Evolutionary conservation across 441 rosid genomes (phyloP).

Genomic region (Erodium moschatum): DNA sequence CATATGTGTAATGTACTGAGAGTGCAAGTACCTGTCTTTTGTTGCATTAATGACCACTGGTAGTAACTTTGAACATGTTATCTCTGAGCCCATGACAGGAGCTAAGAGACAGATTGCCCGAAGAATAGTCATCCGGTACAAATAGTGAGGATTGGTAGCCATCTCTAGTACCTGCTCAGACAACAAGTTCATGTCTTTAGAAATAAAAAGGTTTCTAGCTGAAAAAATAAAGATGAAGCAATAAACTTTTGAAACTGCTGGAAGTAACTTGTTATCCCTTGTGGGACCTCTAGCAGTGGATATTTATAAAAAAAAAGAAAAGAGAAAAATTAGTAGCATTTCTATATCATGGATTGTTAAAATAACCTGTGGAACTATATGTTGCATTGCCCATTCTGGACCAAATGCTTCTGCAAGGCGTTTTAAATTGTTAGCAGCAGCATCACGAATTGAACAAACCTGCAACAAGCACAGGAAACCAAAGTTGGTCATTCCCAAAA

Average conservation of each 20-base stretch:
- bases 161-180: slow-evolving; percentile 3
- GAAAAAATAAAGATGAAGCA: no score
- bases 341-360: not conserved
- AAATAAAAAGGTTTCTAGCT: not conserved
- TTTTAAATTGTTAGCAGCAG: slow-evolving; percentile 90
- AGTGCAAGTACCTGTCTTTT: slow-evolving; percentile 59
- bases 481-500: no score
- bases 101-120: slow-evolving; percentile 82
- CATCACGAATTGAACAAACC: slow-evolving; percentile 97
- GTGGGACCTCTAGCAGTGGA: no score
- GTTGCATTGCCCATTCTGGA: slow-evolving; percentile 96
- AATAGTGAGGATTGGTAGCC: slow-evolving; percentile 55
- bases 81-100: slow-evolving; percentile 82
- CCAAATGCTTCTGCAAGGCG: slow-evolving; percentile 98
- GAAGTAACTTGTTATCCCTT: no score
- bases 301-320: no score
- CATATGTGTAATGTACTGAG: not conserved
- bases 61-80: slow-evolving; percentile 72
- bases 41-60: slow-evolving; percentile 68
- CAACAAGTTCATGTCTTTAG: not conserved
- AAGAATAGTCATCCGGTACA: slow-evolving; percentile 81
- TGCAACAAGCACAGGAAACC: slow-evolving; percentile 17
- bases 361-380: slow-evolving; percentile 73
- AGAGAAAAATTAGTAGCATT: no score
- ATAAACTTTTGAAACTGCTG: slow-evolving; percentile 64